Conservation (phyloP, 2,329 filamentous ascomycete genomes). For the Elsinoe fawcettii region DNA sequence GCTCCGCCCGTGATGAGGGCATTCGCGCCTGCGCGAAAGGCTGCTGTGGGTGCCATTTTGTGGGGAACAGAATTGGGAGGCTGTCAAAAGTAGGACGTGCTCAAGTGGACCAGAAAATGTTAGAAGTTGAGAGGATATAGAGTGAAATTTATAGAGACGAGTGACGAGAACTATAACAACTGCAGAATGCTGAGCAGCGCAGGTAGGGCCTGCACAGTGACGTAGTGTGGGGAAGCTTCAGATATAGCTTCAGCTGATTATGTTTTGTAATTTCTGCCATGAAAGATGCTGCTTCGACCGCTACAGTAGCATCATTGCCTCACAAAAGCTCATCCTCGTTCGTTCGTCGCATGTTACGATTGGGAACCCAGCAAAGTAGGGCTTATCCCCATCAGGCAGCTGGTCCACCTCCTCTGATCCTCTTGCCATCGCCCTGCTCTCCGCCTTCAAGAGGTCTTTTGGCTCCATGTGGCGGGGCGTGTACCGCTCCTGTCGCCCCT, state of each 20-base stretch:
- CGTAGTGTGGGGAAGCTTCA: not conserved
- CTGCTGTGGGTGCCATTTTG: conserved; percentile 21
- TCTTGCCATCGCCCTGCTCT: conserved; percentile 26
- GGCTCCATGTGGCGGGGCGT: conserved; percentile 24
- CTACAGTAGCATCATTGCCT: not conserved
- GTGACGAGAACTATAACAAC: too few relatives aligned
- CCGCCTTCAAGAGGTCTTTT: conserved; percentile 30
- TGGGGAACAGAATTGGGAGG: too few relatives aligned
- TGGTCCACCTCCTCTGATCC: conserved; percentile 24
- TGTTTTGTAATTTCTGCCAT: not conserved
- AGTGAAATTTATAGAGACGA: too few relatives aligned
- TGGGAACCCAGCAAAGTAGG: not conserved
- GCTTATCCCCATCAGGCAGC: not conserved
- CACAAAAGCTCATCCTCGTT: too few relatives aligned
- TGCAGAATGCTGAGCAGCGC: too few relatives aligned
- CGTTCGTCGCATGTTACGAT: too few relatives aligned
- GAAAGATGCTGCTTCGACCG: not conserved
- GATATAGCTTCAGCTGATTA: not conserved
- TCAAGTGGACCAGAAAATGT: not conserved
- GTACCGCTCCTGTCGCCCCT: conserved; percentile 13
- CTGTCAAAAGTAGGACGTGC: too few relatives aligned
- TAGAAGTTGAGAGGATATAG: not conserved
- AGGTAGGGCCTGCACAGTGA: not conserved
- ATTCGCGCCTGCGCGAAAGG: conserved; percentile 35
- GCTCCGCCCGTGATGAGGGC: conserved; percentile 76